Percentiles rank a stretch among this genome's conserved stretches.
Evolutionary conservation across 371 early-diverging fungal species (phyloP).

Genomic region (Rhizopus arrhizus): DNA sequence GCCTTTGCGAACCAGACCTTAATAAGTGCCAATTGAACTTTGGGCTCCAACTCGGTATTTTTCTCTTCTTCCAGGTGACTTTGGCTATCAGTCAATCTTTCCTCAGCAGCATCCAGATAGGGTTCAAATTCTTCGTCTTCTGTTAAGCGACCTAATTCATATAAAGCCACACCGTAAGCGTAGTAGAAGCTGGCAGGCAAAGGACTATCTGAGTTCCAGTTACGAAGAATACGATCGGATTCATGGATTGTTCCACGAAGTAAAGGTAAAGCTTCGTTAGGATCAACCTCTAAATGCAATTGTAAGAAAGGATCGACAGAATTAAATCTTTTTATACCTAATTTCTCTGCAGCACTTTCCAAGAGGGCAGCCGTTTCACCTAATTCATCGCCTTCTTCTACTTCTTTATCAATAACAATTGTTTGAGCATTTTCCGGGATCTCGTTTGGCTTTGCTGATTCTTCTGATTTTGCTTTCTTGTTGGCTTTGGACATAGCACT

Average conservation of each 20-base stretch:
- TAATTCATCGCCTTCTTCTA: constrained; percentile 58
- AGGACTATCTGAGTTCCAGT: constrained; percentile 40
- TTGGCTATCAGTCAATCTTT: constrained; percentile 38
- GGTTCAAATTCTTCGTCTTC: constrained; percentile 51
- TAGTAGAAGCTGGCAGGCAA: constrained; percentile 54
- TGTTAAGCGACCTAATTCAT: constrained; percentile 52
- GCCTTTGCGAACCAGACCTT: constrained; percentile 50
- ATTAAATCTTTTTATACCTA: constrained; percentile 26
- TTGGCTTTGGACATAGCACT: constrained; percentile 43
- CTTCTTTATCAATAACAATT: constrained; percentile 51
- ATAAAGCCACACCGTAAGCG: constrained; percentile 60
- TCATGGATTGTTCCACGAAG: constrained; percentile 66
- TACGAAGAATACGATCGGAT: constrained; percentile 64
- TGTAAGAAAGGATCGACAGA: not conserved
- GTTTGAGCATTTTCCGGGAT: constrained; percentile 49
- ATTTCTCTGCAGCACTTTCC: constrained; percentile 49
- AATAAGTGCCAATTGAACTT: constrained; percentile 37
- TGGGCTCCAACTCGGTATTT: constrained; percentile 18
- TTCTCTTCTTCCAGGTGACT: constrained; percentile 18
- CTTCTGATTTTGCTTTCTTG: constrained; percentile 43
- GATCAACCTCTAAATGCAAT: constrained; percentile 25
- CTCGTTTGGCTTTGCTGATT: constrained; percentile 13
- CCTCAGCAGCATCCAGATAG: constrained; percentile 50
- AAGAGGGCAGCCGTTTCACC: constrained; percentile 50
- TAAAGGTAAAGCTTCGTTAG: constrained; percentile 38